Evolutionary conservation across 2,329 filamentous ascomycete genomes (phyloP).

Genomic region (Sporothrix protearum): DNA sequence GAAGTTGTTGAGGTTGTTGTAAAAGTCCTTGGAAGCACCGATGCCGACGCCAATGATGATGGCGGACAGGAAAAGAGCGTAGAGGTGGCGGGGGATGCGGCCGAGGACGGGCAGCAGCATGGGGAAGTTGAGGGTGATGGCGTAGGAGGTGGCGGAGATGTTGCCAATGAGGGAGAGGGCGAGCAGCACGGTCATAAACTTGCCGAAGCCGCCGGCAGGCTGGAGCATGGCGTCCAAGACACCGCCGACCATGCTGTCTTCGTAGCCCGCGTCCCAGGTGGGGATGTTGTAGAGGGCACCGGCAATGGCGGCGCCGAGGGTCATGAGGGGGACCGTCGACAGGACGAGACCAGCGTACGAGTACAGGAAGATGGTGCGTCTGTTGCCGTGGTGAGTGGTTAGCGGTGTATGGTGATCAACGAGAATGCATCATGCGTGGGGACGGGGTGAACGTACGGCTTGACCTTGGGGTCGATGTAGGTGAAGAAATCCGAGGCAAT

Average conservation of each 20-base stretch:
- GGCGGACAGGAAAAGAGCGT: conserved; percentile 40
- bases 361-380: conserved; percentile 48
- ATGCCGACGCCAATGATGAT: conserved; percentile 44
- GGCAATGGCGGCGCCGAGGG: conserved; percentile 61
- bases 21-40: conserved; percentile 40
- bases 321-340: conserved; percentile 58
- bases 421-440: neutral
- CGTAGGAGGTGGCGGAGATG: conserved; percentile 57
- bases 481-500: conserved; percentile 59
- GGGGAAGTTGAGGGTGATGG: conserved; percentile 60
- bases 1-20: conserved; percentile 44
- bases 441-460: neutral
- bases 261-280: conserved; percentile 51
- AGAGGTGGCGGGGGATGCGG: conserved; percentile 42
- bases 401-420: neutral
- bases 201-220: conserved; percentile 57
- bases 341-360: conserved; percentile 53
- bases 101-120: conserved; percentile 40
- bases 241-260: conserved; percentile 53
- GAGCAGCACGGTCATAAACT: conserved; percentile 58
- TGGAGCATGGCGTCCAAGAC: conserved; percentile 58
- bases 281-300: conserved; percentile 54
- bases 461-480: conserved; percentile 50
- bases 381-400: neutral
- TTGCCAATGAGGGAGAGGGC: conserved; percentile 58